Evolutionary conservation across 345 rosid genomes (phyloP), one percentile per base, ranked within the genome.

Genomic region (Clausena lansium): DNA sequence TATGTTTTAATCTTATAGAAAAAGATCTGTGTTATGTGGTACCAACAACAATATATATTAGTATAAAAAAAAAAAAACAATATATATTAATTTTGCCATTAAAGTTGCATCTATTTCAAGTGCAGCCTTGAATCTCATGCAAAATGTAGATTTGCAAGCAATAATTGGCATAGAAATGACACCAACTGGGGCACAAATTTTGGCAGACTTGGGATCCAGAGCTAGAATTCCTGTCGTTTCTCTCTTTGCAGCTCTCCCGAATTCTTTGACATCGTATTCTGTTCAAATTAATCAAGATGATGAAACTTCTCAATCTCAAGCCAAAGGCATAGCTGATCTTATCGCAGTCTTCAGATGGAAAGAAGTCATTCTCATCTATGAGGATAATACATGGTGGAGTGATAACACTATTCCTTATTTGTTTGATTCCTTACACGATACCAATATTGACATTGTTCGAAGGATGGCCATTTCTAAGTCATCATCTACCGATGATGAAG

Each of bases 251-350:
- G 14, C 11, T 45, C 14, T 9, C 30, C 73, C 32, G 17, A 13
- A 3, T 45, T 47, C 73, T 69, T 28, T 69, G 9, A 27, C 13
- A 13, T 47, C 19, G 36, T 41, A 81, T 45, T 71, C 81, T 70
- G 62, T 87, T 64, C 83, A 81, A 80, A 77, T 76, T 0, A 70
- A 82, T 0, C 74, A 78, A 58, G 87, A 74, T 74, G 78, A 77
- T 13, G 17, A 45, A 20, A 7, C 6, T 25, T 80, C 79, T 7
- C 84, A 80, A 71, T 45, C 50, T 3, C 5, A 45, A 45, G 80
- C 81, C 3, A 74, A 83, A n/a, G 88, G 85, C 2, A 52, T 86
- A 0, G 33, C 79, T 69, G 41, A 81, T 67, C 71, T 85, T 38
- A 10, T 79, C n/a, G 35, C 75, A 50, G 74, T n/a, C 27, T 76